Base-by-base conservation (phyloP, 371 early-diverging fungal genomes). In the Gilbertella persicaria region DNA sequence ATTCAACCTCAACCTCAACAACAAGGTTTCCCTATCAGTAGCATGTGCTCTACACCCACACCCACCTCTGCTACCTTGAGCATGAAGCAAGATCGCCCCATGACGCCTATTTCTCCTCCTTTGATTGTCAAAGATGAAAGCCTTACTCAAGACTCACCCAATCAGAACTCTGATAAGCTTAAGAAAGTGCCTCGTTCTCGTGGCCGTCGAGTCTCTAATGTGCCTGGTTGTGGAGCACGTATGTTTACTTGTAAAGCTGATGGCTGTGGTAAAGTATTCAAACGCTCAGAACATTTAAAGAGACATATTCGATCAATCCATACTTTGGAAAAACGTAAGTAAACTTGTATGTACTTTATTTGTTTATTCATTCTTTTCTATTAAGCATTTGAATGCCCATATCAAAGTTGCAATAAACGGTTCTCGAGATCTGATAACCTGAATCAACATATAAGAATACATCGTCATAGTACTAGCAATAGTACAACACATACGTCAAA, bases 401-500 rank as follows among this genome's bases (percentile, higher is more conserved):
- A 79, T 47, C 80, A 78, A 46, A 88, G 83, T 53, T 96, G 97
- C 63, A 75, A 70, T 28, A 90, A 91, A 61, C 67, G 82, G 0
- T 96, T 96, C 68, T 85, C 91, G 5, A 79, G 96, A 58, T 85
- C 86, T 19, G 94, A 93, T 62, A 92, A 92, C 60, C 58, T 94
- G 41, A 83, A 85, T 44, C 86, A 87, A 58, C 91, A 89, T 58
- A 79, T 85, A 30, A 73, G 81, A 17, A 84, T 80, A 40, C 84
- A 83, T 48, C 77, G 79, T 9, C 82, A 82, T 55, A 82, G 37
- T 17, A 46, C 37, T 33, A 48, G 37, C 21, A 62, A 46, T 23
- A 50, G 35, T 12, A 20, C 64, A 39, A 36, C 36, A n/a, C n/a
- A n/a, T n/a, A n/a, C n/a, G 13, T 24, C 40, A 64, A 37, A 42